Conservation (phyloP, 2,329 filamentous ascomycete genomes). For the Trichoderma afroharzianum region DNA sequence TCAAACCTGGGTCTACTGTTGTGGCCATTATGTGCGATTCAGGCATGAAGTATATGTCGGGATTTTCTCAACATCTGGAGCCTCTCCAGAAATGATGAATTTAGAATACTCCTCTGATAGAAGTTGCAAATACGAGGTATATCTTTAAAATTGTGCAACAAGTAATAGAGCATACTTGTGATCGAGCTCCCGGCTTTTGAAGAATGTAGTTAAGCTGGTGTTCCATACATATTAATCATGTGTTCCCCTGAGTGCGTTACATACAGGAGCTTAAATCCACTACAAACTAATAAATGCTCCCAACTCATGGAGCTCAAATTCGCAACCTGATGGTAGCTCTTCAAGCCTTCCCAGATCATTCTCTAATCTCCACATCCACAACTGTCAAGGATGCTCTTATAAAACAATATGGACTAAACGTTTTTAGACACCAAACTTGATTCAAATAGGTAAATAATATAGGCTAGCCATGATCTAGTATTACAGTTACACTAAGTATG, state of each 20-base stretch:
- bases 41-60: conserved; percentile 6
- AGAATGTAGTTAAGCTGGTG: too few species aligned
- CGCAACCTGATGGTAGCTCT: too few species aligned
- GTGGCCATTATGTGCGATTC: conserved; percentile 12
- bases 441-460: neutral
- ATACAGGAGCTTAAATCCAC: neutral
- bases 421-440: neutral
- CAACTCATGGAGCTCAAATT: too few species aligned
- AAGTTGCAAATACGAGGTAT: neutral
- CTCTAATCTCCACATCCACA: too few species aligned
- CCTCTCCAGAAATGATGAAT: neutral
- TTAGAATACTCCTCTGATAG: neutral
- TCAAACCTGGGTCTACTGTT: conserved; percentile 3
- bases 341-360: too few species aligned
- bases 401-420: too few species aligned
- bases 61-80: neutral
- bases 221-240: neutral
- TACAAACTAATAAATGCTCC: too few species aligned
- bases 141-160: neutral
- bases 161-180: neutral
- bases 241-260: neutral
- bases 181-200: neutral
- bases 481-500: neutral
- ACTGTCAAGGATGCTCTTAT: too few species aligned
- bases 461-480: too few species aligned